phyloP scores from a whole-genome alignment of 306 rosid species.

The Corylus heterophylla region DNA sequence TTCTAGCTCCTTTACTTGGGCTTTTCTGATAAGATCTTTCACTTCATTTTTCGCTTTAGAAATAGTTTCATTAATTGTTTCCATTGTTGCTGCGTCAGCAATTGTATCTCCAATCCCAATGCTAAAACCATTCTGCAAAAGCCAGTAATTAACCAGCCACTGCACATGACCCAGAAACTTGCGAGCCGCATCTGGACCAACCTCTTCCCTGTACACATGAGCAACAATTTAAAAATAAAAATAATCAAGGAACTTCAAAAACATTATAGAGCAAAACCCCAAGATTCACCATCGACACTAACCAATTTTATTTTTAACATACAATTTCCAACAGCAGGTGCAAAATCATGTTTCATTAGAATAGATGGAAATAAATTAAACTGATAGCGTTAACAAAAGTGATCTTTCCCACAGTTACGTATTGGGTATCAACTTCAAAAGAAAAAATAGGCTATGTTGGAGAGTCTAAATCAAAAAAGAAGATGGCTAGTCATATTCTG shows the following conservation, averaged over 20 bases:
- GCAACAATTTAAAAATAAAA: slow-evolving; percentile 11
- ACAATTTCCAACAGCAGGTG: neutral
- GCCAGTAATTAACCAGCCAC: slow-evolving; percentile 99
- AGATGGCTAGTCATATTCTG: neutral
- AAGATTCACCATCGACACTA: neutral
- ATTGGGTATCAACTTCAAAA: neutral
- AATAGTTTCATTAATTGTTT: slow-evolving; percentile 83
- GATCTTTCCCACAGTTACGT: neutral
- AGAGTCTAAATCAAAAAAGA: neutral
- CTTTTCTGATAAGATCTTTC: slow-evolving; percentile 82
- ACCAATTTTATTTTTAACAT: neutral
- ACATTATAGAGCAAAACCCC: slow-evolving; percentile 13
- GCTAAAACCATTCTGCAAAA: slow-evolving; percentile 93
- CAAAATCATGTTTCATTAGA: neutral
- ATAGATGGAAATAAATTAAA: neutral
- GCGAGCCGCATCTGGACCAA: slow-evolving; percentile 99
- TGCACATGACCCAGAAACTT: slow-evolving; percentile 97
- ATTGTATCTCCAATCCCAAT: slow-evolving; percentile 98
- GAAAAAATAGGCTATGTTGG: neutral
- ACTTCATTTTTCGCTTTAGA: slow-evolving; percentile 83
- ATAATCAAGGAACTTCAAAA: slow-evolving; percentile 14
- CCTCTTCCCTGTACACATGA: slow-evolving; percentile 82
- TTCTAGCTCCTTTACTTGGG: slow-evolving; percentile 80
- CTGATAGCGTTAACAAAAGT: neutral
- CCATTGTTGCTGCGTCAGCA: slow-evolving; percentile 97